Evolutionary conservation across 352 stramenopile species (phyloP).

Genomic region (Globisporangium barbulae): DNA sequence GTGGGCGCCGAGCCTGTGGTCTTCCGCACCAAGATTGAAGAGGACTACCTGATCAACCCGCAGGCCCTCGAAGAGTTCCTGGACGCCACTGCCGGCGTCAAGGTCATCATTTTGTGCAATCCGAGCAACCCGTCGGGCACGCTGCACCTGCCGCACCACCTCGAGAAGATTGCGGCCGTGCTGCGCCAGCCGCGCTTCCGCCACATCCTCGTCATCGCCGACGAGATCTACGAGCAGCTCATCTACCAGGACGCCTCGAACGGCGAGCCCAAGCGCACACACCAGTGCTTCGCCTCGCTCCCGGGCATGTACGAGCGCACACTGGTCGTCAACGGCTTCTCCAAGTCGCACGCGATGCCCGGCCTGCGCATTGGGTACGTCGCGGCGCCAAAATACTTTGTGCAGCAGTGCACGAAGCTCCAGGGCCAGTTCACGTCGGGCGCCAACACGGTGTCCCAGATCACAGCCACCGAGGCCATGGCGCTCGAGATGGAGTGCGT

Average conservation of each 20-base stretch:
- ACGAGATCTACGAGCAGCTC: constrained; percentile 97
- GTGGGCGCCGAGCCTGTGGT: constrained; percentile 88
- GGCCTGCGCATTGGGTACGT: constrained; percentile 94
- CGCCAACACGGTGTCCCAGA: constrained; percentile 90
- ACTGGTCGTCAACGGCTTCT: constrained; percentile 95
- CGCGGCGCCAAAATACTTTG: constrained; percentile 72
- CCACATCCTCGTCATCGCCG: constrained; percentile 86
- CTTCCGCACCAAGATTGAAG: constrained; percentile 87
- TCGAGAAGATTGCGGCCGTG: constrained; percentile 53
- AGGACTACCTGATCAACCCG: constrained; percentile 91
- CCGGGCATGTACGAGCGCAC: constrained; percentile 90
- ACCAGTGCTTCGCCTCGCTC: constrained; percentile 70
- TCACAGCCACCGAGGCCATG: constrained; percentile 89
- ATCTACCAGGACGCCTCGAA: constrained; percentile 77
- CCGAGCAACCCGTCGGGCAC: constrained; percentile 94
- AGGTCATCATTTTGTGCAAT: constrained; percentile 95
- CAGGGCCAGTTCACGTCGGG: constrained; percentile 96
- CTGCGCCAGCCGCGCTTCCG: constrained; percentile 58
- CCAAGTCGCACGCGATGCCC: constrained; percentile 96
- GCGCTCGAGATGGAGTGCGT: constrained; percentile 75
- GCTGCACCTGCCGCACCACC: constrained; percentile 57
- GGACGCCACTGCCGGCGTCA: constrained; percentile 59
- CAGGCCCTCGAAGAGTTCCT: constrained; percentile 74
- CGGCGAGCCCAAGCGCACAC: constrained; percentile 36
- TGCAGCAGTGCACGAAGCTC: constrained; percentile 88